These are phyloP conservation scores for Albatrellus ellisii DNA, from an alignment of 768 basidiomycete species.

Conservation along the genomic window DNA sequence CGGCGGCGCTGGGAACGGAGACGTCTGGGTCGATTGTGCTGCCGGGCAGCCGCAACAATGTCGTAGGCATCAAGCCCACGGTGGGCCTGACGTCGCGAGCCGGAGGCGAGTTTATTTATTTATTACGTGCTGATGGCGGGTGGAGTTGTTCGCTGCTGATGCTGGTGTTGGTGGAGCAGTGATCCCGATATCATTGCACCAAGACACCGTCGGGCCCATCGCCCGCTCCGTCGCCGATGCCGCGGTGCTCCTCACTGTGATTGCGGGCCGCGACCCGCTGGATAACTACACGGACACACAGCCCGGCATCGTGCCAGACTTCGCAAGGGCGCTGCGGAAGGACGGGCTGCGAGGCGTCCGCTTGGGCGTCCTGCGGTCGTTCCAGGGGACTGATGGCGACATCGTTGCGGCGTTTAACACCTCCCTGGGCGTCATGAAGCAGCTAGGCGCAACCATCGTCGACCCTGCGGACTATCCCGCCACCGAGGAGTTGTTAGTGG, in stretches of 20 bases:
- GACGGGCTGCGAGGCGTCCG: conserved; percentile 33
- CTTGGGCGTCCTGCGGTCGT: conserved; percentile 31
- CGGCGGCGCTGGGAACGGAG: conserved; percentile 32
- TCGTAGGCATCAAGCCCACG: conserved; percentile 49
- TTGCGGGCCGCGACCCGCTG: conserved; percentile 29
- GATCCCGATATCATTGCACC: conserved; percentile 41
- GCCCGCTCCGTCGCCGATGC: conserved; percentile 40
- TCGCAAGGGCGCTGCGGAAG: conserved; percentile 35
- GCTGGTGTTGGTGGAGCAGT: too few species aligned
- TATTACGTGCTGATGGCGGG: too few species aligned
- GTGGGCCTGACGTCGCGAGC: conserved; percentile 46
- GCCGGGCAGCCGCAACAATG: conserved; percentile 35
- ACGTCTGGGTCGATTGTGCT: conserved; percentile 35
- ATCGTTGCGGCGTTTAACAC: conserved; percentile 26
- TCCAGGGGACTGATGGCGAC: conserved; percentile 17
- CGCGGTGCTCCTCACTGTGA: conserved; percentile 37
- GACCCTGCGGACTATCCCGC: conserved; percentile 53
- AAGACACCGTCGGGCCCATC: conserved; percentile 50
- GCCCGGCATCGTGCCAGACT: conserved; percentile 41
- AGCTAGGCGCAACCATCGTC: conserved; percentile 36
- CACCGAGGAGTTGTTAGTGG: conserved; percentile 31
- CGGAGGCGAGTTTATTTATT: conserved; percentile 37
- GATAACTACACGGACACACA: conserved; percentile 30
- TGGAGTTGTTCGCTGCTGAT: too few species aligned
- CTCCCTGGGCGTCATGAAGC: conserved; percentile 24